Evolutionary conservation across 768 basidiomycete genomes (phyloP).

Genomic region (Infundibulicybe gibba): DNA sequence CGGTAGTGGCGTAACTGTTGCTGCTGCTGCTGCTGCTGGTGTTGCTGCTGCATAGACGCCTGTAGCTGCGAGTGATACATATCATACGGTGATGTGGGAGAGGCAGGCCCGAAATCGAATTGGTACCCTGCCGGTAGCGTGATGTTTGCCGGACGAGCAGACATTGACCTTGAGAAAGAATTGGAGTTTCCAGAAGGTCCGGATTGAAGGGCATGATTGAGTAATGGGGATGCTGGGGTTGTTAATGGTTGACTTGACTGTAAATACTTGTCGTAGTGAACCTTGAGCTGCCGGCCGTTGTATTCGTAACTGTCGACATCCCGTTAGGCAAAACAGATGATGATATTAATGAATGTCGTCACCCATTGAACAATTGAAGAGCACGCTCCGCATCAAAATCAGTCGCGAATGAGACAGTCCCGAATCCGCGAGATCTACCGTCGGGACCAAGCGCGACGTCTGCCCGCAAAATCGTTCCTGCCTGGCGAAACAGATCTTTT

Average conservation of each 20-base stretch:
- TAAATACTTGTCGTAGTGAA: slow-evolving; percentile 86
- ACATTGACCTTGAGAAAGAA: not conserved
- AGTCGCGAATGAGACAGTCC: slow-evolving; percentile 84
- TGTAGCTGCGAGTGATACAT: slow-evolving; percentile 14
- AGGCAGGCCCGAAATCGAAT: slow-evolving; percentile 33
- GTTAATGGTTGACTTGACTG: slow-evolving; percentile 21
- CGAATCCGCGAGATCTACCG: slow-evolving; percentile 88
- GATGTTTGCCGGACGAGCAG: slow-evolving; percentile 20
- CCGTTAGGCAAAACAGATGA: slow-evolving; percentile 4
- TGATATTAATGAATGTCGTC: slow-evolving; percentile 8
- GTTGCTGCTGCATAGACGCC: slow-evolving; percentile 10
- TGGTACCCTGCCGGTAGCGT: slow-evolving; percentile 29
- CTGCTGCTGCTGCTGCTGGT: slow-evolving; percentile 7
- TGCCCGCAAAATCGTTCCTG: slow-evolving; percentile 86
- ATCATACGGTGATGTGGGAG: slow-evolving; percentile 35
- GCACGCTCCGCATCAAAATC: slow-evolving; percentile 84
- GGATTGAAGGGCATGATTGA: slow-evolving; percentile 5
- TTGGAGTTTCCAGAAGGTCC: slow-evolving; percentile 2
- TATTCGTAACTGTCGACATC: slow-evolving; percentile 67
- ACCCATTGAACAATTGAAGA: slow-evolving; percentile 90
- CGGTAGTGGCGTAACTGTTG: slow-evolving; percentile 4
- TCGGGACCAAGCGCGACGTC: slow-evolving; percentile 88
- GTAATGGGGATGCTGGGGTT: slow-evolving; percentile 17
- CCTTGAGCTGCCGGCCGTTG: slow-evolving; percentile 83
- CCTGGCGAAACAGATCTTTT: slow-evolving; percentile 91